Base-by-base conservation (phyloP, 1,139 yeast genomes). In the Spathaspora sp. region DNA sequence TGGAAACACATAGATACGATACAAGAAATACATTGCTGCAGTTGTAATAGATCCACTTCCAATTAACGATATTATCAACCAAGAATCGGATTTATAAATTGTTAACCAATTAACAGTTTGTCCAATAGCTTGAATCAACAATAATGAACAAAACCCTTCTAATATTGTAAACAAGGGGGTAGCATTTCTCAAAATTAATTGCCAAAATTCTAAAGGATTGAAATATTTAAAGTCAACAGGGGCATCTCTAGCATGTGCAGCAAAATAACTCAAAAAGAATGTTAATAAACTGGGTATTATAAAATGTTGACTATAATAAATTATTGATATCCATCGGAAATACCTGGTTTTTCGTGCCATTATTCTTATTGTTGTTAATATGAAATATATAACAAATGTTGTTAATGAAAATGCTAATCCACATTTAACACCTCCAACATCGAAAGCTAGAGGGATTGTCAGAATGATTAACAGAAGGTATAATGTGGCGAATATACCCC, bases 381-480 rank as follows among this genome's bases (percentile, higher is more conserved):
- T 63, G 53, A 88, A 84, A 65, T 89, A 90, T 47, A 86, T 67
- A 43, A 75, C 64, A 52, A 86, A 79, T 27, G 90, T 73, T 1
- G 96, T 84, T 43, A 88, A 80, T 2, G 97, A 87, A 61, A 84
- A 93, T 15, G 95, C 82, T 54, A 93, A 70, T 0, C 99, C 99
- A 66, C 98, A 91, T 47, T 82, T 78, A 26, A 85, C 78, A 1
- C 98, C 98, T 13, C 98, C 98, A 29, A 89, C 86, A 60, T 91
- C 97, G 66, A 93, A 93, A n/a, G 97, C 89, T 52, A 93, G 76
- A 5, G 98, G 98, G 15, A 93, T 86, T 1, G 97, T 87, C 33
- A 91, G 74, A 41, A 93, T 80, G 18, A 89, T 82, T 43, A 89
- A 78, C 13, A 81, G 68, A 46, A 89, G 73, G 60, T 86, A 85